Evolutionary conservation across 495 filamentous ascomycete species (phyloP), one percentile per base, ranked within the genome.

Genomic region (Neurospora africana): DNA sequence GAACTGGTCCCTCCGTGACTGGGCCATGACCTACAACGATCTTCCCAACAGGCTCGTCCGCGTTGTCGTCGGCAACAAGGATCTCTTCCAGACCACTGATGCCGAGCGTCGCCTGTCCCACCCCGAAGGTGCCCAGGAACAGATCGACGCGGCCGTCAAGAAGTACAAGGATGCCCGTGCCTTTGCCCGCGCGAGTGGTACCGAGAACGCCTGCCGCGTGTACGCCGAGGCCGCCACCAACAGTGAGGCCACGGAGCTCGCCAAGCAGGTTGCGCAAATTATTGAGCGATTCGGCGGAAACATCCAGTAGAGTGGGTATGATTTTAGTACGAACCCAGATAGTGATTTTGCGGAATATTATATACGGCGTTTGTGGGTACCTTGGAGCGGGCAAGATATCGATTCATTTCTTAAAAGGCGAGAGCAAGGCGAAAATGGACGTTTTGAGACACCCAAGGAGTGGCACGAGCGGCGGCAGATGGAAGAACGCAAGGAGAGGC

Each of bases 211-310:
- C 1, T 93, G 97, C 72, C 86, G 95, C 74, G 94, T 99, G 30
- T 99, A 99, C 81, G 94, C 94, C n/a, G 95, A 99, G 82, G 95
- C 95, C 19, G 93, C 91, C 8, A 94, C 90, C 72, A 88, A 90
- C 70, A 89, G 88, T 4, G 92, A 97, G 77, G 91, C 92, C 0
- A 93, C 95, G 76, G 93, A 96, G 78, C 86, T 97, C 53, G 93
- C 93, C 44, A 90, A 89, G 68, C 89, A 93, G 74, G 92, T 97
- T 39, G 89, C 92, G 6, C 87, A 87, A 65, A 88, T 95, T 69
- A 91, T 97, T 65, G 83, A 82, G 69, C 78, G 77, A 36, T 78
- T 78, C 71, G 78, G 78, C 36, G 53, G 53, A 65, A 72, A 36
- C 71, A 68, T 13, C 68, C 41, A 23, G 35, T 70, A 76, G 74